phyloP scores from a whole-genome alignment of 352 stramenopile species.

The Pythium plurisporium region DNA sequence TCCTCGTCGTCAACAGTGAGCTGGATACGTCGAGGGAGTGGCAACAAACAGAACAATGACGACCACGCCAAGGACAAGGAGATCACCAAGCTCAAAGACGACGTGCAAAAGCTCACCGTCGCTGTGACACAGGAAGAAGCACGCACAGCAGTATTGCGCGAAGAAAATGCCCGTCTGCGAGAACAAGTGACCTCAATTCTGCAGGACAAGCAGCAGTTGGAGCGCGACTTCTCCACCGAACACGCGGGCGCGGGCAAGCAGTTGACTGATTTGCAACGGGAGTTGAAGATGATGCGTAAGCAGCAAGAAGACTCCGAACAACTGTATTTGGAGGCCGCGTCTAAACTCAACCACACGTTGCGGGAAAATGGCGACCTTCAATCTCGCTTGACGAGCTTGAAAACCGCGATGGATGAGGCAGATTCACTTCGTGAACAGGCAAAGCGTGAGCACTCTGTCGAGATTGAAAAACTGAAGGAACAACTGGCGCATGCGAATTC shows the following conservation, averaged over 20 bases:
- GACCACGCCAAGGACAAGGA: constrained; percentile 26
- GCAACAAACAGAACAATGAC: constrained; percentile 4
- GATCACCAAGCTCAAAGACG: constrained; percentile 30
- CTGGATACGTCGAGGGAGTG: constrained; percentile 19
- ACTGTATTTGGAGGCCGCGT: constrained; percentile 52
- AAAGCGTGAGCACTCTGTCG: neutral
- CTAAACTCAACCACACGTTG: constrained; percentile 51
- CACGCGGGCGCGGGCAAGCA: constrained; percentile 11
- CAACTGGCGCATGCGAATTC: constrained; percentile 2
- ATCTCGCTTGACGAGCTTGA: constrained; percentile 7
- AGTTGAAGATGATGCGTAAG: constrained; percentile 36
- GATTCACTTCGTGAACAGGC: constrained; percentile 5
- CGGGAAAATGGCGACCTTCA: constrained; percentile 34
- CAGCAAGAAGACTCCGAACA: constrained; percentile 58
- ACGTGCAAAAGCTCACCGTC: constrained; percentile 26
- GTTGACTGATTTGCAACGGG: constrained; percentile 40
- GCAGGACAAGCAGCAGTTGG: constrained; percentile 48
- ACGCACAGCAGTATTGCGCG: constrained; percentile 40
- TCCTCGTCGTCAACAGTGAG: constrained; percentile 2
- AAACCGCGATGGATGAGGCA: constrained; percentile 10
- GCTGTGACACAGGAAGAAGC: constrained; percentile 41
- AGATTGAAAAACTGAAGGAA: constrained; percentile 8
- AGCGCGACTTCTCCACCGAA: constrained; percentile 31
- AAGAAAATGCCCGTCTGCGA: constrained; percentile 51
- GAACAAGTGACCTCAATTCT: constrained; percentile 39